Evolutionary conservation across 2,329 filamentous ascomycete species (phyloP).

Genomic region (Aspergillus costaricaensis): DNA sequence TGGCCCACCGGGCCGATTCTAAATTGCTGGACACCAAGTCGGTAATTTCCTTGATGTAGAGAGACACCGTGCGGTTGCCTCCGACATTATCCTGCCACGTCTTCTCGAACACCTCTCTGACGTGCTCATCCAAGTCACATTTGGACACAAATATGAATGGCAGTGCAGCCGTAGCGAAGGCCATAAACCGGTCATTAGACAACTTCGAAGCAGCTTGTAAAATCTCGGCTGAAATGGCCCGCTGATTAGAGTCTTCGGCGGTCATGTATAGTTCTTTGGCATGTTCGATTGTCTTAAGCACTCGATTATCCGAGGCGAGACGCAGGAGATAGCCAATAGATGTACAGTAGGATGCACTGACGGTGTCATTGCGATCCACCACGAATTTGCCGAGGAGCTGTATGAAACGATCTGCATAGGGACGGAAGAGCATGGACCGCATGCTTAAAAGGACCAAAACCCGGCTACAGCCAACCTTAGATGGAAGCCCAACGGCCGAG

Average conservation of each 20-base stretch:
- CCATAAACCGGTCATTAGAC: constrained; percentile 83
- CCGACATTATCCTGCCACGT: constrained; percentile 92
- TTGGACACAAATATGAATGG: constrained; percentile 88
- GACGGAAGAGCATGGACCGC: constrained; percentile 70
- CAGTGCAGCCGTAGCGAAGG: constrained; percentile 71
- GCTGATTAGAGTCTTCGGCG: constrained; percentile 73
- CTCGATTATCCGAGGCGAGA: constrained; percentile 59
- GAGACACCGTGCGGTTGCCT: constrained; percentile 74
- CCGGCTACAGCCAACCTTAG: constrained; percentile 86
- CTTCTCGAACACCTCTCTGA: constrained; percentile 75
- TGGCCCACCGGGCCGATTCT: constrained; percentile 80
- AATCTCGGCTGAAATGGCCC: constrained; percentile 79
- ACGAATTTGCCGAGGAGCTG: constrained; percentile 77
- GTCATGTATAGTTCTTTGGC: constrained; percentile 74
- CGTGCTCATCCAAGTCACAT: constrained; percentile 80
- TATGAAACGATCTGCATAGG: constrained; percentile 74
- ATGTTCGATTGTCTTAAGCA: constrained; percentile 57
- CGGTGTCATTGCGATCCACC: constrained; percentile 90
- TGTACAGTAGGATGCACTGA: constrained; percentile 83
- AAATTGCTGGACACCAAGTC: constrained; percentile 67
- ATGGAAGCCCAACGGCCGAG: constrained; percentile 83
- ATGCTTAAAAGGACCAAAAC: constrained; percentile 84
- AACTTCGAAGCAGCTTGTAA: constrained; percentile 80
- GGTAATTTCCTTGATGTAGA: constrained; percentile 83
- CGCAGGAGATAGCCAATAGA: constrained; percentile 82